These are phyloP conservation scores for Cryphonectria radicalis DNA, from an alignment of 2,329 filamentous ascomycete genomes.

Conservation along the genomic window DNA sequence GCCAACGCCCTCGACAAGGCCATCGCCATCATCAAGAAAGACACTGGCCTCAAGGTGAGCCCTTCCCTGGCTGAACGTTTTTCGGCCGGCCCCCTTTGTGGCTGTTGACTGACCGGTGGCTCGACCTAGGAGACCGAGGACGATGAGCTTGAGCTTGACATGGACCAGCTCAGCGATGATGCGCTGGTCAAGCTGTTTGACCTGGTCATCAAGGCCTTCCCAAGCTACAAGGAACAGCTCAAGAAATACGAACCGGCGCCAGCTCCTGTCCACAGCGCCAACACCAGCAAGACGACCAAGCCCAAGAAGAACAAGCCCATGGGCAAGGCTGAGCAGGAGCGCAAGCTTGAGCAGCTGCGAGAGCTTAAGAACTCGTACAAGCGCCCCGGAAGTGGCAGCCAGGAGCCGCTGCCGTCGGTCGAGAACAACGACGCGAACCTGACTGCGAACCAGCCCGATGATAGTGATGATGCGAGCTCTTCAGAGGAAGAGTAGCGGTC, in stretches of 20 bases:
- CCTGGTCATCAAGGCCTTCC: conserved; percentile 46
- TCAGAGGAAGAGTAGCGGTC: conserved; percentile 47
- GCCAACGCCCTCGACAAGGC: conserved; percentile 78
- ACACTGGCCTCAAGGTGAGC: conserved; percentile 75
- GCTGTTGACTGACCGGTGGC: conserved; percentile 35
- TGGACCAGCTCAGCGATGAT: conserved; percentile 60
- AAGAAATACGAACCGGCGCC: conserved; percentile 39
- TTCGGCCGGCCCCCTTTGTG: not conserved
- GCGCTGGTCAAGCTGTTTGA: conserved; percentile 58
- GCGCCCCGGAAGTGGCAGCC: conserved; percentile 51
- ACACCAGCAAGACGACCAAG: conserved; percentile 46
- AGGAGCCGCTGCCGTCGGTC: conserved; percentile 47
- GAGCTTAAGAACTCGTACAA: conserved; percentile 59
- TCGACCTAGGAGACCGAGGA: conserved; percentile 57
- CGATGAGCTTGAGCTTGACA: conserved; percentile 64
- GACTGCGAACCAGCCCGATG: conserved; percentile 31
- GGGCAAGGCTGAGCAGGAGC: conserved; percentile 73
- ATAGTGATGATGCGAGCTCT: conserved; percentile 60
- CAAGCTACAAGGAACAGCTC: conserved; percentile 40
- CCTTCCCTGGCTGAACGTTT: not conserved
- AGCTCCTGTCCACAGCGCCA: conserved; percentile 27
- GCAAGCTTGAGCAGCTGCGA: conserved; percentile 66
- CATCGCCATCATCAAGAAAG: conserved; percentile 87
- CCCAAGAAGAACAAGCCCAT: conserved; percentile 78
- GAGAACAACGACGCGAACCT: conserved; percentile 39